Base-by-base conservation (phyloP, 2,329 filamentous ascomycete species). In the Talaromyces funiculosus region DNA sequence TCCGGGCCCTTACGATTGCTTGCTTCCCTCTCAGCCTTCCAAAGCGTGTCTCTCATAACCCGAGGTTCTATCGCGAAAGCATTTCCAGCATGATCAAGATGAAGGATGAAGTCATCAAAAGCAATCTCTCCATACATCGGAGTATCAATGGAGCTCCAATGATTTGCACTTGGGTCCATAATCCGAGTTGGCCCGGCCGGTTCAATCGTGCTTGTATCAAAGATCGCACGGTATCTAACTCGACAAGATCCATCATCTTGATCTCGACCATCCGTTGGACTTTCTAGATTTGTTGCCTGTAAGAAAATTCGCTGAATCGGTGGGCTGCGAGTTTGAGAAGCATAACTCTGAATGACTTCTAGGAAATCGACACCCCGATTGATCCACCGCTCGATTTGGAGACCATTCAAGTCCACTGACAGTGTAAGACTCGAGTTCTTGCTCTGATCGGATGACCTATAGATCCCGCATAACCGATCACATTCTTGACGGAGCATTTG, bases 91-190 rank as follows among this genome's bases (percentile, higher is more conserved):
- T 62, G 22, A 61, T 66, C 53, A 22, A 68, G 3, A 4, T 63
- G 45, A 6, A 68, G 63, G 18, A 64, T 31, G 56, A 68, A 68
- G 35, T 68, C 66, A 42, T 66, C 63, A n/a, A 67, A 29, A 3
- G 62, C 66, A 10, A 68, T 43, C 55, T 62, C 65, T 1, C 63
- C 66, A 53, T 68, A 68, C 10, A 65, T 49, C 10, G 59, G 18
- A 1, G 53, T 57, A 43, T 67, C 66, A 4, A 67, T 54, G 1
- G 53, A 22, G 2, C 60, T 42, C 66, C 66, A 68, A 1, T 63
- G 22, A 63, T 55, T n/a, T 62, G 66, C 2, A 62, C 56, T 42
- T 26, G 14, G 53, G 35, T 31, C 35, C 22, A 55, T 26, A 18
- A 55, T 42, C 3, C 53, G 53, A 18, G 33, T 12, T n/a, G 14